Percentiles rank a stretch among this genome's conserved stretches.
Conservation (phyloP, 2,329 filamentous ascomycete genomes). For the Fusarium caatingaense region DNA sequence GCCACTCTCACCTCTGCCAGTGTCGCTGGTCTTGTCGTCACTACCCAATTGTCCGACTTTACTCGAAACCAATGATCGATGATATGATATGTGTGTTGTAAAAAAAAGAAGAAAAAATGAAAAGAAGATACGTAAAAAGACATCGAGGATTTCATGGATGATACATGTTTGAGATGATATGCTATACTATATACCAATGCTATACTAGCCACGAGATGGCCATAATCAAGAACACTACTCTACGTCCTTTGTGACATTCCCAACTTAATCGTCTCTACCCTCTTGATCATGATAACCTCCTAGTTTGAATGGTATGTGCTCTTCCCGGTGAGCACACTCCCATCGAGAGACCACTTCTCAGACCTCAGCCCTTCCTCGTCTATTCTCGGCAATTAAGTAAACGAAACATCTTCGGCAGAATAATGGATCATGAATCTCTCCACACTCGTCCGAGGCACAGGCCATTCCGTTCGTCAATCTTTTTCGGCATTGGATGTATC, state of each 20-base stretch:
- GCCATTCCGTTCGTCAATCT: background rate
- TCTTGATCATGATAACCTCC: too few species aligned
- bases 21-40: conserved; percentile 81
- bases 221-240: conserved; percentile 3
- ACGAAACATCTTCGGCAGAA: background rate
- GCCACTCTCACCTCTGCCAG: conserved; percentile 82
- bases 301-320: too few species aligned
- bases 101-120: conserved; percentile 2
- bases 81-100: conserved; percentile 10
- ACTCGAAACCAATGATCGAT: conserved; percentile 3
- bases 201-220: conserved; percentile 31
- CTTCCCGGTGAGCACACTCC: too few species aligned
- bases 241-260: background rate
- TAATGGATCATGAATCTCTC: background rate
- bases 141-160: conserved; percentile 4
- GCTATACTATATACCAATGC: conserved; percentile 30
- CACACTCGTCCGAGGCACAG: conserved; percentile 24
- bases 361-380: background rate
- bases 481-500: conserved; percentile 2
- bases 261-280: background rate
- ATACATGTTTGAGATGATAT: conserved; percentile 19
- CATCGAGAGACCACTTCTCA: too few species aligned
- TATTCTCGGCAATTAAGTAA: background rate
- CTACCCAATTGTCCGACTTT: conserved; percentile 54
- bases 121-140: background rate